These are phyloP conservation scores for Plantago coronopus DNA, from an alignment of 305 asterid genomes.

Conservation along the genomic window DNA sequence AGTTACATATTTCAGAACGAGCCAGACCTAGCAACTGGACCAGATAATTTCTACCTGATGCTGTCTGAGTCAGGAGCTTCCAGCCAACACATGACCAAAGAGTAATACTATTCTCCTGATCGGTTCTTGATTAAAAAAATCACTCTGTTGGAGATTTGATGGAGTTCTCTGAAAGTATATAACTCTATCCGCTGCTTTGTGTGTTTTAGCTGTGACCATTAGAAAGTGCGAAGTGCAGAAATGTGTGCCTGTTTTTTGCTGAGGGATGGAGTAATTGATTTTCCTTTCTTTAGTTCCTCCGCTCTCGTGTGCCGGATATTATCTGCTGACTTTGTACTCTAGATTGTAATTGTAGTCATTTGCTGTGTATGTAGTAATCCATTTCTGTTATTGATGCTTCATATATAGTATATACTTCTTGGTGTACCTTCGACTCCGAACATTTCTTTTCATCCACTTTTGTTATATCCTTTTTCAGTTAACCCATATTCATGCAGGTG, in stretches of 20 bases:
- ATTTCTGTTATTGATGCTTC: constrained; percentile 6
- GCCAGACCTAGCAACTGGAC: constrained; percentile 45
- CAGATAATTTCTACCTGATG: constrained; percentile 54
- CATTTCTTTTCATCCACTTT: constrained; percentile 11
- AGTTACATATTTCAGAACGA: constrained; percentile 46
- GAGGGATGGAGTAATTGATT: no score
- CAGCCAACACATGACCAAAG: constrained; percentile 55
- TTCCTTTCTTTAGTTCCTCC: not conserved
- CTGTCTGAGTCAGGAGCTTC: constrained; percentile 72
- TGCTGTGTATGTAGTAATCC: constrained; percentile 10
- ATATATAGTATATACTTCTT: constrained; percentile 18
- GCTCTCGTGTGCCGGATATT: constrained; percentile 13
- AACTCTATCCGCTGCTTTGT: constrained; percentile 16
- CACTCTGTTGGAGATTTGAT: constrained; percentile 3
- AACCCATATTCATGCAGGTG: constrained; percentile 47
- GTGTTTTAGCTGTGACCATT: not conserved
- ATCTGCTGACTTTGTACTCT: constrained; percentile 8
- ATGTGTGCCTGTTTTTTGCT: no score
- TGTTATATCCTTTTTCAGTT: constrained; percentile 10
- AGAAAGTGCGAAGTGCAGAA: constrained; percentile 4
- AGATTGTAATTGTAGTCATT: constrained; percentile 3
- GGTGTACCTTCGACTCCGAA: constrained; percentile 8
- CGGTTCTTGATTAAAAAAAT: constrained; percentile 1
- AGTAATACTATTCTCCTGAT: constrained; percentile 38
- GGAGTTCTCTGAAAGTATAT: constrained; percentile 11